Base-by-base conservation (phyloP, 2,329 filamentous ascomycete species). In the Ascochyta lentis region DNA sequence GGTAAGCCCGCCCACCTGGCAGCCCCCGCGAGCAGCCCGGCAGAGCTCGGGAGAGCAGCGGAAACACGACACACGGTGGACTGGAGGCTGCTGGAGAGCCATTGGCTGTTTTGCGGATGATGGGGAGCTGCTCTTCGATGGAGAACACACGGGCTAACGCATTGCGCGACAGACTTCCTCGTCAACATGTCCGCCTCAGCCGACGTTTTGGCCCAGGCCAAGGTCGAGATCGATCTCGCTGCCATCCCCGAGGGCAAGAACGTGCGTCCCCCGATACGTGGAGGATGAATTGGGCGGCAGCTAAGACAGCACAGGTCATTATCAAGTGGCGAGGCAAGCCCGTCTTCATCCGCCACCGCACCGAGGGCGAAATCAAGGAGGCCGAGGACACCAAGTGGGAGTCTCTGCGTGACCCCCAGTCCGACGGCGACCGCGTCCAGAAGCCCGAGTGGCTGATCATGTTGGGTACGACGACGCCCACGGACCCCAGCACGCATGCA, bases 321-420 rank as follows among this genome's bases (percentile, higher is more conserved):
- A 96, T 99, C 86, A 99, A 99, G 85, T 99, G 95, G 95, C 91
- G 95, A 85, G 95, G 95, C 79, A 99, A 99, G 90, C 95, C 95
- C 79, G 92, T 99, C 79, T 99, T 99, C 85, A 92, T 99, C 87
- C 93, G 95, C 79, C 95, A 99, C 89, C 92, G 95, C 76, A 99
- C 95, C 71, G 81, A 87, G 73, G 84, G 85, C 74, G 95, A 99
- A 84, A 98, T 99, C 82, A 87, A 92, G 74, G 91, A 97, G 81
- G 95, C 95, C 78, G 92, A 97, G 82, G 86, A 89, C 76, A 86
- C 91, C 79, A 90, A 96, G 78, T 85, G 96, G 79, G 79, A 91
- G 73, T 78, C 85, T 65, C 86, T 99, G 73, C 89, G 95, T 81
- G 94, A 99, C 79, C 96, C 95, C 68, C 89, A 99, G 83, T 72